A percentile compares a stretch with the other conserved stretches of the same genome.
phyloP scores from a whole-genome alignment of 2,329 filamentous ascomycete species.

The Aureobasidium lini region DNA sequence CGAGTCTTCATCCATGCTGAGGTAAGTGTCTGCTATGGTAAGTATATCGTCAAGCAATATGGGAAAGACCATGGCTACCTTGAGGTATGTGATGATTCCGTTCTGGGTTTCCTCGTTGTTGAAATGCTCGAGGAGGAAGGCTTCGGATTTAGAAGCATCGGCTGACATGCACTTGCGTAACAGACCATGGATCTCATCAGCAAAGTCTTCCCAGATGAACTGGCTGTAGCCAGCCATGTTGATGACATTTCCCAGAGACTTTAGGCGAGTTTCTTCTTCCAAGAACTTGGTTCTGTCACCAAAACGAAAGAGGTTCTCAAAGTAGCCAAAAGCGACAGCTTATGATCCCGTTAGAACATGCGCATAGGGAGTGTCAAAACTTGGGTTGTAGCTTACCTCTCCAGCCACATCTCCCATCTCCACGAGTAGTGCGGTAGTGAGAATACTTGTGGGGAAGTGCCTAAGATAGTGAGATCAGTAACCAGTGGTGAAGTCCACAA shows the following conservation, averaged over 20 bases:
- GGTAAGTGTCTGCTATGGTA: conserved; percentile 59
- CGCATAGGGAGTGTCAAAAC: conserved; percentile 7
- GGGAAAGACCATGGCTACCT: conserved; percentile 35
- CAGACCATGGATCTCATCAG: conserved; percentile 63
- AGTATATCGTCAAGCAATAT: neutral
- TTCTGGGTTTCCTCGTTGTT: conserved; percentile 63
- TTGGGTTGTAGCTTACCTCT: conserved; percentile 61
- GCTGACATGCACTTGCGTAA: conserved; percentile 51
- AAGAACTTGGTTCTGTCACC: conserved; percentile 59
- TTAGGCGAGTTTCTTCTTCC: conserved; percentile 65
- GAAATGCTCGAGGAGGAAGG: conserved; percentile 56
- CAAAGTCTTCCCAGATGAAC: conserved; percentile 74
- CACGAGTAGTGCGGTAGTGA: conserved; percentile 45
- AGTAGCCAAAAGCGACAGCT: conserved; percentile 92
- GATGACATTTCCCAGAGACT: conserved; percentile 63
- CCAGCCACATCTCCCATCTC: conserved; percentile 96
- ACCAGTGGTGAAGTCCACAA: neutral
- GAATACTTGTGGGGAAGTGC: conserved; percentile 75
- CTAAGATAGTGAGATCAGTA: conserved; percentile 37
- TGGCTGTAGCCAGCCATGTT: conserved; percentile 60
- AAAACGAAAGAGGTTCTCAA: conserved; percentile 69
- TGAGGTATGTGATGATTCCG: conserved; percentile 76
- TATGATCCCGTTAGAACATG: conserved; percentile 22
- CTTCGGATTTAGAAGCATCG: conserved; percentile 39
- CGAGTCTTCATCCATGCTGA: conserved; percentile 77